Evolutionary conservation across 2,329 filamentous ascomycete genomes (phyloP).

Genomic region (Fusarium sp.): DNA sequence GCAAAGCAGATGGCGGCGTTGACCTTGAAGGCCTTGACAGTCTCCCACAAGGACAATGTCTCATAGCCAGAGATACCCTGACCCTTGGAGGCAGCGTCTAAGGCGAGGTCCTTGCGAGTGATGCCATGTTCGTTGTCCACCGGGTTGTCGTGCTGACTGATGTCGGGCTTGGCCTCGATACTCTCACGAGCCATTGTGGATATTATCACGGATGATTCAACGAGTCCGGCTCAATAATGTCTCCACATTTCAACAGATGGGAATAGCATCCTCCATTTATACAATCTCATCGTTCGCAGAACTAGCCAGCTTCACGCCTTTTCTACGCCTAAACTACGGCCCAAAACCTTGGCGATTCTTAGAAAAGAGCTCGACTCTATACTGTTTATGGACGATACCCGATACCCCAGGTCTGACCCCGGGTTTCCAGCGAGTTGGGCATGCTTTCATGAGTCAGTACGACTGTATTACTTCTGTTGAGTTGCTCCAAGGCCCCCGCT

Average conservation of each 20-base stretch:
- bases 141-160: not conserved
- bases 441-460: not conserved
- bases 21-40: slow-evolving; percentile 43
- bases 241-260: not conserved
- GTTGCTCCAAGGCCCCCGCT: no score
- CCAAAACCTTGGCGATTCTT: not conserved
- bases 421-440: not conserved
- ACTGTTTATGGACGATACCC: not conserved
- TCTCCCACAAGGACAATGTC: slow-evolving; percentile 43
- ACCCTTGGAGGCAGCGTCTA: slow-evolving; percentile 40
- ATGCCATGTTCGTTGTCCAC: not conserved
- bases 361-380: not conserved
- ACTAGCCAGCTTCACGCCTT: no score
- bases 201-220: not conserved
- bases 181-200: not conserved
- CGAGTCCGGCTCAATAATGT: not conserved
- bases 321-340: not conserved
- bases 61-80: slow-evolving; percentile 45
- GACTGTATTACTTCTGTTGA: no score
- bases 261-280: not conserved
- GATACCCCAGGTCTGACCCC: not conserved
- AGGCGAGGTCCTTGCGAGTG: slow-evolving; percentile 26
- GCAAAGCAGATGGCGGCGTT: slow-evolving; percentile 41
- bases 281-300: not conserved
- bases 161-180: not conserved